These are phyloP conservation scores for Litsea cubeba DNA, from an alignment of 164 flowering plant species.

Conservation along the genomic window DNA sequence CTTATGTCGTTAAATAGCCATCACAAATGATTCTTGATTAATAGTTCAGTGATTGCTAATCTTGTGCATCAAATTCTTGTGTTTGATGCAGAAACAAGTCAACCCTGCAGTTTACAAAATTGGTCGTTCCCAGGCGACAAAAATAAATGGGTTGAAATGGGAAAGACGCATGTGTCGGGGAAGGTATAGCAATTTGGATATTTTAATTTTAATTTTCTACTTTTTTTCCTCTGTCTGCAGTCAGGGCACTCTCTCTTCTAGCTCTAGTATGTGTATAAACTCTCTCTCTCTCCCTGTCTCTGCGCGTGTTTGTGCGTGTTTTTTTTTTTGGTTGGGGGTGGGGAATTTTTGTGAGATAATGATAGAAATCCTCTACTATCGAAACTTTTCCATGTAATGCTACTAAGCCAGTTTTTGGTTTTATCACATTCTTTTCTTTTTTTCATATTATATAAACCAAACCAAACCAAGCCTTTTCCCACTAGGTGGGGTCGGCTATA, in stretches of 20 bases:
- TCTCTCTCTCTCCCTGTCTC: neutral
- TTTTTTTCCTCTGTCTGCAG: conserved; percentile 14
- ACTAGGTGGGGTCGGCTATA: too few relatives aligned
- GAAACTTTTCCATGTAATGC: too few relatives aligned
- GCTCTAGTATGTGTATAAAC: neutral
- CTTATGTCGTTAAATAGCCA: neutral
- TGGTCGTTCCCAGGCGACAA: conserved; percentile 64
- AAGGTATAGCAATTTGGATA: conserved; percentile 46
- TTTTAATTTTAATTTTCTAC: neutral
- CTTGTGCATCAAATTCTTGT: conserved; percentile 2
- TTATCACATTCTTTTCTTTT: too few relatives aligned
- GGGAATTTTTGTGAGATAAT: too few relatives aligned
- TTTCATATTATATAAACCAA: too few relatives aligned
- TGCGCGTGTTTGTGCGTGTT: too few relatives aligned
- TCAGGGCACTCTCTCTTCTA: neutral
- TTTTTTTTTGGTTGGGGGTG: too few relatives aligned
- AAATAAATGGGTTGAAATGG: conserved; percentile 91
- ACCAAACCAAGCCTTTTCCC: too few relatives aligned
- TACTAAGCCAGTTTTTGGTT: too few relatives aligned
- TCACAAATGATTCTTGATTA: neutral
- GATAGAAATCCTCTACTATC: too few relatives aligned
- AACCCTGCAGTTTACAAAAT: conserved; percentile 52
- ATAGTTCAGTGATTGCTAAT: neutral
- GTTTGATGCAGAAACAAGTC: conserved; percentile 61
- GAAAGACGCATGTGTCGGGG: conserved; percentile 53